phyloP scores from a whole-genome alignment of 1,284 basidiomycete species.

The Irpex sp. region DNA sequence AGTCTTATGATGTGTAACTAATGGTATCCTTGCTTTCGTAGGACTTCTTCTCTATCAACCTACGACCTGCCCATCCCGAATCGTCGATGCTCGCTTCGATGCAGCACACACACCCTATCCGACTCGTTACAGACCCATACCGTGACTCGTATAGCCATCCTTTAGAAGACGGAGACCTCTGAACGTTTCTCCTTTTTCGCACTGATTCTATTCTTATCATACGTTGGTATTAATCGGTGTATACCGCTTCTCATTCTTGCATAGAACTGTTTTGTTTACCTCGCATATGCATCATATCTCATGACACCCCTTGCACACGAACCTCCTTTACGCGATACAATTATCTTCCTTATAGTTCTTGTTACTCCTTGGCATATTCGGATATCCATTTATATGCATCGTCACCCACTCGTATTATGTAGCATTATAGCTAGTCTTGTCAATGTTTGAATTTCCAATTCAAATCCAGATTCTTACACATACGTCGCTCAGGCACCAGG shows the following conservation, averaged over 20 bases:
- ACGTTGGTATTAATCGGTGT: no score
- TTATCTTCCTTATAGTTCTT: background rate
- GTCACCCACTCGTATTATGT: background rate
- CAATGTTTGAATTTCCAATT: no score
- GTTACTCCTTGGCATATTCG: background rate
- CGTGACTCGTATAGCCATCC: slow-evolving; percentile 6
- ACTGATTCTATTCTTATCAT: no score
- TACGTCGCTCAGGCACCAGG: no score
- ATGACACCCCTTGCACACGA: background rate
- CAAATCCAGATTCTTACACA: no score
- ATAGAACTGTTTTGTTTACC: no score
- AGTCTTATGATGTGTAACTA: slow-evolving; percentile 31
- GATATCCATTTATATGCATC: background rate
- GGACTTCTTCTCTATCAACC: slow-evolving; percentile 51
- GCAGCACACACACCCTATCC: slow-evolving; percentile 40
- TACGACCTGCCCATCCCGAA: slow-evolving; percentile 31
- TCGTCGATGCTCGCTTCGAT: slow-evolving; percentile 32
- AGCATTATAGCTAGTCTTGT: background rate
- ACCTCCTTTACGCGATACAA: background rate
- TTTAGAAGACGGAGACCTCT: background rate
- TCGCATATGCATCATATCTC: background rate
- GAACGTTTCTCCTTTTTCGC: no score
- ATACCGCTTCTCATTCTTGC: no score
- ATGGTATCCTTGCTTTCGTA: slow-evolving; percentile 33
- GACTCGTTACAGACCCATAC: slow-evolving; percentile 41